Base-by-base conservation (phyloP, 148 eudicot genomes). In the Polygonum aviculare region DNA sequence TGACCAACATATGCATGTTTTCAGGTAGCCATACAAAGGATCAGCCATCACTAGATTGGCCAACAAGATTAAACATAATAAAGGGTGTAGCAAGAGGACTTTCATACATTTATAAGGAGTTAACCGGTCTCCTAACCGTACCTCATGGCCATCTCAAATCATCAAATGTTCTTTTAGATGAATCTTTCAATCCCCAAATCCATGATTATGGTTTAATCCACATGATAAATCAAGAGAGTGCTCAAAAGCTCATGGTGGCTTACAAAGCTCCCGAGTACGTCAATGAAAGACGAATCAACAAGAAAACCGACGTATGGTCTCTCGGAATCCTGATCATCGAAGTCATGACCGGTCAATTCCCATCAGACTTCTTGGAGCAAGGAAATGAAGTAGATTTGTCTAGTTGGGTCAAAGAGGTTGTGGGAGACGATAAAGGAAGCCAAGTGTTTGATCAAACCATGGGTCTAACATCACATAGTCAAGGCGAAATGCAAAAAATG, bases 131-230 rank as follows among this genome's bases (percentile, higher is more conserved):
- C 80, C 73, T 90, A 73, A 78, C 87, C 0, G 81, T 87, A 38
- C 93, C 97, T 1, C 97, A 95, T 49, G 97, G 97, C 1, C 97
- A 95, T 84, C 90, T 93, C 1, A 95, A 95, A 74, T 95, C 97
- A 65, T 90, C 97, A 19, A 95, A 95, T 65, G 90, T 95, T 3
- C 86, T 95, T 26, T 83, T 95, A 4, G 79, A 78, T 41, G 77
- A 60, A 2, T 55, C 81, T n/a, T 80, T 16, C 15, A 86, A 89
- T 33, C 91, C 99, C 1, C 44, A 86, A 21, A 78, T 95, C 52
- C 76, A 83, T 1, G 99, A 92, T 78, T 95, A 92, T 21, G 97
- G 84, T 1, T 77, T 95, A 5, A 75, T 84, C 0, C 94, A 97
- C 0, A 80, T 95, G 39, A 88, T 91, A 33, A 91, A 92, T 75